phyloP scores from a whole-genome alignment of 2,329 filamentous ascomycete species.

The Ilyonectria destructans region DNA sequence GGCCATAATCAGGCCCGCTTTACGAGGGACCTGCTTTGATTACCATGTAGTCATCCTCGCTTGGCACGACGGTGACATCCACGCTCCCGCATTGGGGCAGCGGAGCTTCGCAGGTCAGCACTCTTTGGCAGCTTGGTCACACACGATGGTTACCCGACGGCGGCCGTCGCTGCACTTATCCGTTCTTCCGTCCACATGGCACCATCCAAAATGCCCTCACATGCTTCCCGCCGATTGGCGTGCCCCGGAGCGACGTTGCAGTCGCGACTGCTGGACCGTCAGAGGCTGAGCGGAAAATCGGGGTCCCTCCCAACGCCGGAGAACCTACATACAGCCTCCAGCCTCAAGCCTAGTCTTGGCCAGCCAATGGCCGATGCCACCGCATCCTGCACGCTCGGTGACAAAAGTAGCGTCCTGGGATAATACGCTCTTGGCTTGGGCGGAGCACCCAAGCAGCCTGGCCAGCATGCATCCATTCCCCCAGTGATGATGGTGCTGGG shows the following conservation, averaged over 20 bases:
- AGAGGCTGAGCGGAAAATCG: conserved; percentile 28
- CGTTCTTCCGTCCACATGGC: conserved; percentile 18
- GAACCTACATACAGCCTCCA: conserved; percentile 10
- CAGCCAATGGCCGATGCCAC: conserved; percentile 33
- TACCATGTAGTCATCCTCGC: conserved; percentile 32
- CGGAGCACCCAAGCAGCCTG: conserved; percentile 29
- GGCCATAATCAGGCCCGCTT: conserved; percentile 9
- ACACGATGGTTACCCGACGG: conserved; percentile 32
- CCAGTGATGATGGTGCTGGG: conserved; percentile 1
- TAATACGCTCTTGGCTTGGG: conserved; percentile 27
- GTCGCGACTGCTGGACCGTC: conserved; percentile 5
- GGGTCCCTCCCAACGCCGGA: conserved; percentile 19
- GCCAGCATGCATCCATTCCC: conserved; percentile 20
- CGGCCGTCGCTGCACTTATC: conserved; percentile 1
- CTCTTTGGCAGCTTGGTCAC: conserved; percentile 17
- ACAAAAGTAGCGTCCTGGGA: conserved; percentile 36
- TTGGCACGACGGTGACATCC: conserved; percentile 25
- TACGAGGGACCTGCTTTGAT: conserved; percentile 20
- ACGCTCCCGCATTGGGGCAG: conserved; percentile 14
- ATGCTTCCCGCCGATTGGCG: conserved; percentile 4
- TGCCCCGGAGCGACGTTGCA: conserved; percentile 20
- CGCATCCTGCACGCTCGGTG: conserved; percentile 32
- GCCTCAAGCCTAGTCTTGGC: conserved; percentile 22
- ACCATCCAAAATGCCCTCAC: conserved; percentile 15
- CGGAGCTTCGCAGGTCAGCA: conserved; percentile 39